Percentiles rank a stretch among this genome's conserved stretches.
These are phyloP conservation scores for Amaranthus cruentus DNA, from an alignment of 148 eudicot genomes.

Conservation along the genomic window DNA sequence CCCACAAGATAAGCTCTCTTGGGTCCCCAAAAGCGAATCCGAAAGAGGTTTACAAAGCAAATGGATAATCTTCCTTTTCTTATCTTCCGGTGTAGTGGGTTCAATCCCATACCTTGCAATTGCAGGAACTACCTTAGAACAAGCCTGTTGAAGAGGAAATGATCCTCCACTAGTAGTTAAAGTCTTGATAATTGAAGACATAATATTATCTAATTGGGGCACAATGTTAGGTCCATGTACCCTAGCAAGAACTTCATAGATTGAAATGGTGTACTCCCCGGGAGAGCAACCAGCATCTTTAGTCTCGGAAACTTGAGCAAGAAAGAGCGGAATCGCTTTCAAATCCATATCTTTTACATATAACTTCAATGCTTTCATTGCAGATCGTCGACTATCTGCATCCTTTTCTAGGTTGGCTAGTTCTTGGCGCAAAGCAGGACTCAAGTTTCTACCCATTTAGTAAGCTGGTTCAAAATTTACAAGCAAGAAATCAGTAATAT, in stretches of 20 bases:
- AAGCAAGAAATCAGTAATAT: background rate
- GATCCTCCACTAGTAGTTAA: slow-evolving; percentile 73
- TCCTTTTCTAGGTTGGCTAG: slow-evolving; percentile 83
- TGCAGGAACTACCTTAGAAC: slow-evolving; percentile 92
- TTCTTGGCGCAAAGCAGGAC: slow-evolving; percentile 75
- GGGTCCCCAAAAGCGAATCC: slow-evolving; percentile 60
- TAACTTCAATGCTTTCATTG: slow-evolving; percentile 80
- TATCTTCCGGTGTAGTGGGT: slow-evolving; percentile 67
- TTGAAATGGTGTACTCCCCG: slow-evolving; percentile 88
- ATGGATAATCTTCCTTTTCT: slow-evolving; percentile 59
- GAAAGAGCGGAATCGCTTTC: slow-evolving; percentile 80
- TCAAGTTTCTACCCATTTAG: slow-evolving; percentile 65
- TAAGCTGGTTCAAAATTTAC: background rate
- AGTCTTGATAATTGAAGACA: slow-evolving; percentile 68
- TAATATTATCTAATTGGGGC: slow-evolving; percentile 74
- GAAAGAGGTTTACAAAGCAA: slow-evolving; percentile 91
- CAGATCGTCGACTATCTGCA: slow-evolving; percentile 72
- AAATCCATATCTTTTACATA: slow-evolving; percentile 88
- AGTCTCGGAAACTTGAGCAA: slow-evolving; percentile 91
- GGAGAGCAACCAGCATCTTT: slow-evolving; percentile 56
- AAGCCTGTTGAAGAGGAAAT: slow-evolving; percentile 93
- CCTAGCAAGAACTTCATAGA: slow-evolving; percentile 90
- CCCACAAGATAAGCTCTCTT: slow-evolving; percentile 80
- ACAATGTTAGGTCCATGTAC: slow-evolving; percentile 94
- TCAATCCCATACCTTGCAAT: slow-evolving; percentile 89